Evolutionary conservation across 192 early-diverging fungal genomes (phyloP).

Genomic region (Backusella parvicylindrica): DNA sequence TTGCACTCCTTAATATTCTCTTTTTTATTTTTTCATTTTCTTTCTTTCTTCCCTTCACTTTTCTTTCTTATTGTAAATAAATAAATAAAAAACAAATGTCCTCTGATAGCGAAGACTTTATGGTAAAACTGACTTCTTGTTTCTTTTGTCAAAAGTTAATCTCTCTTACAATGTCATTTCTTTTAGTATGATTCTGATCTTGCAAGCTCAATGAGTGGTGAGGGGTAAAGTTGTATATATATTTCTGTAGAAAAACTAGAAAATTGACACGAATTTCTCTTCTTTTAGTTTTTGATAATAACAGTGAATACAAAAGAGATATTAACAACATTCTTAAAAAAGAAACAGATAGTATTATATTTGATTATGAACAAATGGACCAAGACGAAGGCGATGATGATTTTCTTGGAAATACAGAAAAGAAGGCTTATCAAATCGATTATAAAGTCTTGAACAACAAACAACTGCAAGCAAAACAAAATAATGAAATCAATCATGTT

Average conservation of each 20-base stretch:
- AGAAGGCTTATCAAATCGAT: constrained; percentile 73
- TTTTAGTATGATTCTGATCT: constrained; percentile 5
- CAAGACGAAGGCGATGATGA: constrained; percentile 57
- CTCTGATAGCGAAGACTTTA: constrained; percentile 24
- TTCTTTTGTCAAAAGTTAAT: neutral
- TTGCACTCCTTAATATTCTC: neutral
- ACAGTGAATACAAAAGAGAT: neutral
- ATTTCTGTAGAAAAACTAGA: too few species aligned
- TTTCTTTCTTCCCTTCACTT: neutral
- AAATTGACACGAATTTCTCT: neutral
- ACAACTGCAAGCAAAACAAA: constrained; percentile 63
- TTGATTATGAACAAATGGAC: constrained; percentile 41
- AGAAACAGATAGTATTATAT: neutral
- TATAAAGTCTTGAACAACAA: constrained; percentile 58
- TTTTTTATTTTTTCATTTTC: neutral
- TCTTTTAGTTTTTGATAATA: neutral
- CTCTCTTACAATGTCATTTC: neutral
- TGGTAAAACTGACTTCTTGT: neutral
- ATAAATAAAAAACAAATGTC: constrained; percentile 5
- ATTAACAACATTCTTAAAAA: neutral
- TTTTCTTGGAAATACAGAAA: constrained; percentile 55
- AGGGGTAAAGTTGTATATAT: neutral
- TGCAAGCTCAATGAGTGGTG: constrained; percentile 8
- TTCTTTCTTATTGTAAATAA: neutral
- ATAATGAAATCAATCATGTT: constrained; percentile 68